A percentile compares a stretch with the other conserved stretches of the same genome.
These are phyloP conservation scores for Leucocoprinus birnbaumii DNA, from an alignment of 768 basidiomycete species.

Conservation along the genomic window DNA sequence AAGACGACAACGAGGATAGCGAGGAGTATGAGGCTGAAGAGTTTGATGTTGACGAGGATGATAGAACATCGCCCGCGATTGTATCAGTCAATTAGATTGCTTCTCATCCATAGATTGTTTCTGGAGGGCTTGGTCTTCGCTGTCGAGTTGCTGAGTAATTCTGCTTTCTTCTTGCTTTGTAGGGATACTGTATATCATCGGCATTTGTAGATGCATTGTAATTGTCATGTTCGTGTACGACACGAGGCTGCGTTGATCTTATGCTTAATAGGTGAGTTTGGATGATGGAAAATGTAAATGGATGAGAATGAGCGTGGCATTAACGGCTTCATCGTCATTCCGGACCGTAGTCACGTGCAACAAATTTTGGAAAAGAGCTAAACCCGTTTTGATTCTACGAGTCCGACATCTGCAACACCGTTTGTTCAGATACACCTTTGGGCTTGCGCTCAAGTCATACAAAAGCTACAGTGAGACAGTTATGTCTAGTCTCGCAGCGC, in stretches of 20 bases:
- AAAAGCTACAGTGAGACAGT: background rate
- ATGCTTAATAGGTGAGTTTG: too few relatives aligned
- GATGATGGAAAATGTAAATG: background rate
- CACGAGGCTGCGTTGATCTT: too few relatives aligned
- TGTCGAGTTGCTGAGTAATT: too few relatives aligned
- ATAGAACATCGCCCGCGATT: background rate
- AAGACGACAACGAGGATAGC: background rate
- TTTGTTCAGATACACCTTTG: too few relatives aligned
- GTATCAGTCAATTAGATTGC: background rate
- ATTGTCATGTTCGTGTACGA: too few relatives aligned
- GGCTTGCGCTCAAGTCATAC: background rate
- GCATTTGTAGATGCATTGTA: too few relatives aligned
- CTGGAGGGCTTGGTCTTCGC: too few relatives aligned
- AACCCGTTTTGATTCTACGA: background rate
- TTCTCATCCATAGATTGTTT: too few relatives aligned
- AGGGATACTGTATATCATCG: too few relatives aligned
- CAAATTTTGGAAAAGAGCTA: conserved; percentile 9
- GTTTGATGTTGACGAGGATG: background rate
- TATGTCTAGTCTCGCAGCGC: conserved; percentile 74
- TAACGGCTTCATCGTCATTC: background rate
- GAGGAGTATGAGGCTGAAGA: background rate
- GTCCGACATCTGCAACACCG: too few relatives aligned
- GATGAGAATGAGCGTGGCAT: background rate
- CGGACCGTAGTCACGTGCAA: conserved; percentile 7
- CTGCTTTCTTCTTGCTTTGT: too few relatives aligned